phyloP scores from a whole-genome alignment of 495 filamentous ascomycete genomes.

The Schizothecium vesticola region DNA sequence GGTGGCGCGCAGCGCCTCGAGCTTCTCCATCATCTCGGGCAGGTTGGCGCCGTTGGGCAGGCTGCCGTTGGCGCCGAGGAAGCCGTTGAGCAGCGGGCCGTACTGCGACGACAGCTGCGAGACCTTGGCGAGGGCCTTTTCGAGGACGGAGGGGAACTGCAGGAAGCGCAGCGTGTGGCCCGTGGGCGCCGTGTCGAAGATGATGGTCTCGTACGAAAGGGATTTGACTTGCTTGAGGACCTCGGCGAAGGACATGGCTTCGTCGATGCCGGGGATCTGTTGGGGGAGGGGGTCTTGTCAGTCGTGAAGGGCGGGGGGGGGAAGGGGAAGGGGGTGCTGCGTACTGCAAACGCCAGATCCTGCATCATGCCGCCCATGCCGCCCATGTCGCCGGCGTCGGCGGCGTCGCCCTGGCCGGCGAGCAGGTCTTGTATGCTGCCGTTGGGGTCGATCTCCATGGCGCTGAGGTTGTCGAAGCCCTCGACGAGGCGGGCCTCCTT shows the following conservation, averaged over 20 bases:
- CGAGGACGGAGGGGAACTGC: constrained; percentile 95
- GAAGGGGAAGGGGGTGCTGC: constrained; percentile 14
- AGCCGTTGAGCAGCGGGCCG: constrained; percentile 89
- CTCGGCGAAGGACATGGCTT: constrained; percentile 99
- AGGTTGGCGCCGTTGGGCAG: constrained; percentile 89
- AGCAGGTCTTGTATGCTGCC: constrained; percentile 95
- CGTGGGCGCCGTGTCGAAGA: constrained; percentile 99
- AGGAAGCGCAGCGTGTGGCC: constrained; percentile 98
- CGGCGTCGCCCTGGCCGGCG: constrained; percentile 69
- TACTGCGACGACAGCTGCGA: constrained; percentile 92
- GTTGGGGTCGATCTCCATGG: constrained; percentile 99
- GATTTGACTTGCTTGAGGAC: constrained; percentile 99
- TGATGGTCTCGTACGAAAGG: constrained; percentile 96
- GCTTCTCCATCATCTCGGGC: constrained; percentile 84
- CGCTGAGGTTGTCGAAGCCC: constrained; percentile 88
- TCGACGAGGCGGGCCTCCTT: constrained; percentile 93
- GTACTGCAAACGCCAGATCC: constrained; percentile 57
- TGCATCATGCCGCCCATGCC: constrained; percentile 60
- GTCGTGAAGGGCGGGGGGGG: neutral
- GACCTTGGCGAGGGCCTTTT: constrained; percentile 95
- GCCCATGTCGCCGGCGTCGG: constrained; percentile 55
- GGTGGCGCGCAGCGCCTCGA: constrained; percentile 86
- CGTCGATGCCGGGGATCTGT: constrained; percentile 96
- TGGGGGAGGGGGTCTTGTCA: constrained; percentile 7
- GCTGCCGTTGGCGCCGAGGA: constrained; percentile 73